Evolutionary conservation across 805 yeast species (phyloP).

Genomic region (Lipomyces chichibuensis): DNA sequence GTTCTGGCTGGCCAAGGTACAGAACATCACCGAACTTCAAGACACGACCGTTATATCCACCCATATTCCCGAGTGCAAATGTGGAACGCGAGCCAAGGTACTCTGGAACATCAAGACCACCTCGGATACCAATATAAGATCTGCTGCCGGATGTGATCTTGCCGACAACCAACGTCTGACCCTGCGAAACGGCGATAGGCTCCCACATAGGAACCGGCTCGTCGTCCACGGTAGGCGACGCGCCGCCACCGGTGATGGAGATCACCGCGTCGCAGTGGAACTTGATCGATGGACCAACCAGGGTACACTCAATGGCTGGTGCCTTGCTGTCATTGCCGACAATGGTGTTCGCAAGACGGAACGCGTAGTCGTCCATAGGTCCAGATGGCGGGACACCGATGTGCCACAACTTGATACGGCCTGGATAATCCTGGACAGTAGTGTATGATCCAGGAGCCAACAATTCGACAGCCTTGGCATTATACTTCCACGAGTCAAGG

Average conservation of each 20-base stretch:
- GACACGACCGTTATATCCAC: slow-evolving; percentile 93
- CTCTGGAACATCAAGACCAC: slow-evolving; percentile 92
- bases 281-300: slow-evolving; percentile 80
- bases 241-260: slow-evolving; percentile 86
- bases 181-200: slow-evolving; percentile 71
- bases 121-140: slow-evolving; percentile 84
- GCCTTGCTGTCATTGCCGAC: slow-evolving; percentile 84
- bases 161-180: slow-evolving; percentile 80
- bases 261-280: slow-evolving; percentile 81
- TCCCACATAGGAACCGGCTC: slow-evolving; percentile 61
- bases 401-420: slow-evolving; percentile 82
- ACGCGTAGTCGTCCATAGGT: slow-evolving; percentile 93
- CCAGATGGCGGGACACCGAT: slow-evolving; percentile 99
- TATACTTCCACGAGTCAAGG: slow-evolving; percentile 71
- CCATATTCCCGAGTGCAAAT: slow-evolving; percentile 86
- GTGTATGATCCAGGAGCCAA: slow-evolving; percentile 92
- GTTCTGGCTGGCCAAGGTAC: slow-evolving; percentile 77
- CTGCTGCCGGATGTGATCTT: slow-evolving; percentile 83
- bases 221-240: slow-evolving; percentile 68
- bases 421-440: slow-evolving; percentile 94
- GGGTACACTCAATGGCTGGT: slow-evolving; percentile 88
- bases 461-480: slow-evolving; percentile 83
- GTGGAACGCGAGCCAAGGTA: slow-evolving; percentile 96
- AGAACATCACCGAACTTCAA: slow-evolving; percentile 90
- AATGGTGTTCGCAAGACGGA: slow-evolving; percentile 83